Conservation (phyloP, 2,329 filamentous ascomycete genomes). For the Epichloe baconii region DNA sequence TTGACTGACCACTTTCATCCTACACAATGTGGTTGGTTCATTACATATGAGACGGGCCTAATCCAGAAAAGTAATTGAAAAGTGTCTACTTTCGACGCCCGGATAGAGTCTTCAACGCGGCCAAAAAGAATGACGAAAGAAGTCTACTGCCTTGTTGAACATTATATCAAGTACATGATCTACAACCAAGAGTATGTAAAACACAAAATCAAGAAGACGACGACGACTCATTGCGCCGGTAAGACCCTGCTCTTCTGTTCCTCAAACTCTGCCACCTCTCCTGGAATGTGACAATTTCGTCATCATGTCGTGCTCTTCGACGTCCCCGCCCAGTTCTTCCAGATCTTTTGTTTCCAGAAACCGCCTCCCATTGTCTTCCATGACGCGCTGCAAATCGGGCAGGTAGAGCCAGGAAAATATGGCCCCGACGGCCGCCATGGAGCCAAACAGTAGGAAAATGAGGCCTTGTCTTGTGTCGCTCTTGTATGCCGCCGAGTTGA, state of each 20-base stretch:
- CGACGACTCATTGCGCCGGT: background rate
- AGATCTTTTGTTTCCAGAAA: slow-evolving; percentile 33
- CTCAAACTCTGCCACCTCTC: slow-evolving; percentile 29
- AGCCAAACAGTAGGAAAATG: slow-evolving; percentile 37
- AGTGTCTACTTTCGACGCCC: no score
- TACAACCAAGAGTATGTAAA: no score
- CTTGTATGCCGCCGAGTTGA: slow-evolving; percentile 31
- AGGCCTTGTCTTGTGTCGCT: slow-evolving; percentile 31
- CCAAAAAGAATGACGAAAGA: no score
- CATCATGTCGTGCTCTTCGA: slow-evolving; percentile 28
- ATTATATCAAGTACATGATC: background rate
- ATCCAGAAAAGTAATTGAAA: no score
- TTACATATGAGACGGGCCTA: background rate
- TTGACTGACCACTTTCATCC: background rate
- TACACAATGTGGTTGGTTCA: background rate
- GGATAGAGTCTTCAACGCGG: no score
- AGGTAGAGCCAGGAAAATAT: slow-evolving; percentile 39
- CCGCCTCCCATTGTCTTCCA: slow-evolving; percentile 21
- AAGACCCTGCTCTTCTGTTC: slow-evolving; percentile 15
- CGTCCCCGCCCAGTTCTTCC: slow-evolving; percentile 38
- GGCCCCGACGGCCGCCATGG: slow-evolving; percentile 34
- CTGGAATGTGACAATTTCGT: slow-evolving; percentile 30
- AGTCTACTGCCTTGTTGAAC: no score
- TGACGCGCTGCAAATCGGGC: slow-evolving; percentile 31
- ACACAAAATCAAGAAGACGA: background rate